Percentiles rank a stretch among this genome's conserved stretches.
phyloP scores from a whole-genome alignment of 148 eudicot species.

The Silene latifolia region DNA sequence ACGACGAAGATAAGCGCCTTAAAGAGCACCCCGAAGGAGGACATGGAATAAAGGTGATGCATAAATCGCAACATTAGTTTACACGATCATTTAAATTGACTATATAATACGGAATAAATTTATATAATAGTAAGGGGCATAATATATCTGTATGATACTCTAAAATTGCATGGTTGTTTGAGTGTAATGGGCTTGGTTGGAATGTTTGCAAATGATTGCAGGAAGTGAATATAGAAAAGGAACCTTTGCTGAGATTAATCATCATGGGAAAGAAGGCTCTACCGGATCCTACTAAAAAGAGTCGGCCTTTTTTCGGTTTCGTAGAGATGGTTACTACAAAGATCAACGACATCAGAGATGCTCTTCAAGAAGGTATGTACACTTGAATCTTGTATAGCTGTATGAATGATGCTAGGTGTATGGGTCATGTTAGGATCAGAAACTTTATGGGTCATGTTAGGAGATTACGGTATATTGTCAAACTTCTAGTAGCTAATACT shows the following conservation, averaged over 20 bases:
- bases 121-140: too few relatives aligned
- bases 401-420: too few relatives aligned
- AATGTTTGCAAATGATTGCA: constrained; percentile 14
- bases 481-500: too few relatives aligned
- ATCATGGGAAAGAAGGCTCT: constrained; percentile 63
- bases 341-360: constrained; percentile 40
- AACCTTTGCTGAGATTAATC: constrained; percentile 47
- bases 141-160: not conserved
- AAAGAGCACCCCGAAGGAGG: constrained; percentile 38
- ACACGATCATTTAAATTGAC: too few relatives aligned
- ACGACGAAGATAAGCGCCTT: constrained; percentile 8
- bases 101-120: too few relatives aligned
- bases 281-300: constrained; percentile 45
- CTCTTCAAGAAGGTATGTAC: constrained; percentile 48
- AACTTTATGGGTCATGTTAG: too few relatives aligned
- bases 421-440: too few relatives aligned
- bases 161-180: not conserved
- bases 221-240: constrained; percentile 52
- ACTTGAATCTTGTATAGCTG: too few relatives aligned
- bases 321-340: constrained; percentile 70
- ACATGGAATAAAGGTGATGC: constrained; percentile 30
- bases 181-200: not conserved
- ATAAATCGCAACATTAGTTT: not conserved
- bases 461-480: too few relatives aligned
- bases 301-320: constrained; percentile 65